phyloP scores from a whole-genome alignment of 108 stramenopile species.

The Discostella pseudostelligera region DNA sequence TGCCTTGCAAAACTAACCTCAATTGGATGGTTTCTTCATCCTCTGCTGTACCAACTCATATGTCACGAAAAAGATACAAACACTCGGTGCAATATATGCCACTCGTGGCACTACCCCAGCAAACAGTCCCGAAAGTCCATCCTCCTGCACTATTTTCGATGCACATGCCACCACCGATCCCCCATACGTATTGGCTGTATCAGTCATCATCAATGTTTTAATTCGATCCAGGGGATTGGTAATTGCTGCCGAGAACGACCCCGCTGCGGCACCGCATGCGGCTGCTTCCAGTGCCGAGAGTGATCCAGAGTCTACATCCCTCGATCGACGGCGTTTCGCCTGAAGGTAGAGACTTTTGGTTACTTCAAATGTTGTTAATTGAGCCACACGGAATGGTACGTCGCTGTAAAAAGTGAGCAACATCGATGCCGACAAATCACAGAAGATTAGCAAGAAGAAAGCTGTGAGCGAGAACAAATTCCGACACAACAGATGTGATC shows the following conservation, averaged over 20 bases:
- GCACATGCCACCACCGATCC: constrained; percentile 56
- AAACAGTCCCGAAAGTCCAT: constrained; percentile 64
- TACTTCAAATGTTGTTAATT: constrained; percentile 72
- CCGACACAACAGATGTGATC: not conserved
- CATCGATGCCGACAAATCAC: no score
- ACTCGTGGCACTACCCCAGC: constrained; percentile 72
- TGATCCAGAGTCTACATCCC: constrained; percentile 19
- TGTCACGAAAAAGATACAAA: constrained; percentile 79
- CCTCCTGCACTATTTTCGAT: constrained; percentile 54
- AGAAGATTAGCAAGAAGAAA: no score
- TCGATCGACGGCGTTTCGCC: constrained; percentile 19
- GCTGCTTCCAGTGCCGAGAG: constrained; percentile 70
- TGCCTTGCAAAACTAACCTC: no score
- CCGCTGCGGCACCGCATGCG: constrained; percentile 72
- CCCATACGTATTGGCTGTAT: constrained; percentile 58
- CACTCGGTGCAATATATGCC: constrained; percentile 78
- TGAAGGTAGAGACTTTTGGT: constrained; percentile 56
- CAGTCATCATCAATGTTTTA: constrained; percentile 82
- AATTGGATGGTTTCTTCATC: no score
- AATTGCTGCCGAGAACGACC: constrained; percentile 72
- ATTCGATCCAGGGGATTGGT: constrained; percentile 78
- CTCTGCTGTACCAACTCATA: constrained; percentile 76
- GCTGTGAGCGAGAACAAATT: not conserved
- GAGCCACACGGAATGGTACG: constrained; percentile 82
- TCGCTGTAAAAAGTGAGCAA: no score